phyloP scores from a whole-genome alignment of 2,329 filamentous ascomycete genomes.

The Aspergillus glaucus region DNA sequence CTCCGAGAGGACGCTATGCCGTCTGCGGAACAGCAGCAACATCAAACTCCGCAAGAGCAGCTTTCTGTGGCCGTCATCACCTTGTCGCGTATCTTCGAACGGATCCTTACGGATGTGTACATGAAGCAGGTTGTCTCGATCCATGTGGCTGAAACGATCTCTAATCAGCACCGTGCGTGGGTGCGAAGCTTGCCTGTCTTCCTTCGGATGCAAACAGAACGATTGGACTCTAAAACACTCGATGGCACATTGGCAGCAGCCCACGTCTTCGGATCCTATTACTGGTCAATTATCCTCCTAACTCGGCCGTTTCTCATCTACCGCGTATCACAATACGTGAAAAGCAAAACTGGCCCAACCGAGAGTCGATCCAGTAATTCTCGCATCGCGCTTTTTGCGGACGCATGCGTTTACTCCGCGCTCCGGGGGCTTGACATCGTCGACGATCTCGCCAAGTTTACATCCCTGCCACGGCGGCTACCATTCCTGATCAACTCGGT shows the following conservation, averaged over 20 bases:
- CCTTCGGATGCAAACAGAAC: conserved; percentile 42
- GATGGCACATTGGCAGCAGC: conserved; percentile 40
- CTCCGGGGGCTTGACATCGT: conserved; percentile 36
- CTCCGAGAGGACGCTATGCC: conserved; percentile 28
- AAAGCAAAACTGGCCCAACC: conserved; percentile 19
- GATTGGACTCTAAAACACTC: conserved; percentile 33
- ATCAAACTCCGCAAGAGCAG: conserved; percentile 28
- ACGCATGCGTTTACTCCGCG: conserved; percentile 42
- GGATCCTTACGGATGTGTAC: conserved; percentile 38
- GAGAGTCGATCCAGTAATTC: conserved; percentile 22
- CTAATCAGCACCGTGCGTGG: conserved; percentile 38
- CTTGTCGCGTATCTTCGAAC: conserved; percentile 37
- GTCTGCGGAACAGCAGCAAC: conserved; percentile 12
- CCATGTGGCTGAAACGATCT: conserved; percentile 37
- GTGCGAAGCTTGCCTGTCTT: conserved; percentile 38
- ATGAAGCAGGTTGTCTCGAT: conserved; percentile 39
- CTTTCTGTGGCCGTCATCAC: conserved; percentile 45
- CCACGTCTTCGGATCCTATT: conserved; percentile 48
- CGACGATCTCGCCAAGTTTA: conserved; percentile 27
- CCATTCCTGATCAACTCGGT: conserved; percentile 44
- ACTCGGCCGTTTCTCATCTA: conserved; percentile 50
- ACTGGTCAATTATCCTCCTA: conserved; percentile 49
- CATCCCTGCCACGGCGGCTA: conserved; percentile 35
- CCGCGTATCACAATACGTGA: conserved; percentile 39
- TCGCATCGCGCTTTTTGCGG: conserved; percentile 28